A percentile compares a stretch with the other conserved stretches of the same genome.
Conservation (phyloP, 805 yeast genomes). For the Metschnikowia santaceciliae region DNA sequence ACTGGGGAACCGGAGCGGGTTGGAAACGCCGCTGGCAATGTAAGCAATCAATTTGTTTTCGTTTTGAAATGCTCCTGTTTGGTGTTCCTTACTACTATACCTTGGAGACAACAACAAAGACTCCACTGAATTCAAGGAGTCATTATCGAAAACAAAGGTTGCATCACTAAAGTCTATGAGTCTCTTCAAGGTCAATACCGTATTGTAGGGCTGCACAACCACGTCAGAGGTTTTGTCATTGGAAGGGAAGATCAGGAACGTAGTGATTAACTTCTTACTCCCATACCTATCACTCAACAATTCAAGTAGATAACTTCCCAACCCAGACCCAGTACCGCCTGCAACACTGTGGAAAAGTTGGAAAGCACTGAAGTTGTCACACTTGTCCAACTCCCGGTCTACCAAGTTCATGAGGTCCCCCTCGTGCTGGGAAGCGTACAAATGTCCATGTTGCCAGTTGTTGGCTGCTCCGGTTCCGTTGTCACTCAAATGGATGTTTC, state of each 20-base stretch:
- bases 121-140: slow-evolving; percentile 73
- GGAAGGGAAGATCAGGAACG: slow-evolving; percentile 84
- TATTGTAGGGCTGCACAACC: slow-evolving; percentile 97
- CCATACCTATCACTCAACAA: slow-evolving; percentile 70
- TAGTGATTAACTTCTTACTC: slow-evolving; percentile 75
- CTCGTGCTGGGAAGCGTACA: slow-evolving; percentile 61
- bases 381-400: slow-evolving; percentile 84
- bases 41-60: slow-evolving; percentile 83
- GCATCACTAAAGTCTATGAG: slow-evolving; percentile 83
- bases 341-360: slow-evolving; percentile 92
- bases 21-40: slow-evolving; percentile 78
- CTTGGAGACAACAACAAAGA: slow-evolving; percentile 33
- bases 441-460: slow-evolving; percentile 91
- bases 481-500: slow-evolving; percentile 74
- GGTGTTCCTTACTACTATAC: slow-evolving; percentile 11
- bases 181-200: slow-evolving; percentile 75
- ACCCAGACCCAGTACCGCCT: slow-evolving; percentile 98
- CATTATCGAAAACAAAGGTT: slow-evolving; percentile 86
- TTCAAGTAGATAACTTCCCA: slow-evolving; percentile 81
- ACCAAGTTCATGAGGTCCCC: slow-evolving; percentile 80
- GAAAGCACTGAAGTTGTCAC: slow-evolving; percentile 87
- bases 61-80: slow-evolving; percentile 54
- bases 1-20: slow-evolving; percentile 86
- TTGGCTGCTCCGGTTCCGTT: slow-evolving; percentile 94
- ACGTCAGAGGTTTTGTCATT: slow-evolving; percentile 80